These are phyloP conservation scores for Xylariales sp. DNA, from an alignment of 2,329 filamentous ascomycete genomes.

Conservation along the genomic window DNA sequence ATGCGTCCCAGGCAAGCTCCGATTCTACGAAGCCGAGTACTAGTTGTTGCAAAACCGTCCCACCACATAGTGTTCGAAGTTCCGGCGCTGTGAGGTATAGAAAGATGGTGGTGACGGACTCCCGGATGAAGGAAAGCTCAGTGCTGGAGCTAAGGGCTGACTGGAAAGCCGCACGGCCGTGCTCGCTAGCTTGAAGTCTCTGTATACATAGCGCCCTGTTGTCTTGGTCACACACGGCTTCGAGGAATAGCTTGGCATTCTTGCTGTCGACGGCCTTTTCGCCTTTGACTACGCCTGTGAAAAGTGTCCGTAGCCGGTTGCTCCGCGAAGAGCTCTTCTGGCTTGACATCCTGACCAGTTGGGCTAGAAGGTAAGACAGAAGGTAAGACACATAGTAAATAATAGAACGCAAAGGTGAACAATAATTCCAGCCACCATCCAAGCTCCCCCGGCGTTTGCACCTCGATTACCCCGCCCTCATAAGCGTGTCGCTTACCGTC, in stretches of 20 bases:
- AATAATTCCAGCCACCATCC: too few relatives aligned
- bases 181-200: constrained; percentile 27
- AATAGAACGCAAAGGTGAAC: neutral
- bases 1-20: constrained; percentile 24
- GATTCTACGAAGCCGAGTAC: constrained; percentile 23
- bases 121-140: constrained; percentile 39
- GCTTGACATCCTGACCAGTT: constrained; percentile 22
- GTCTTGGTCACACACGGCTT: constrained; percentile 30
- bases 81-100: constrained; percentile 19
- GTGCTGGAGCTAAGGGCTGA: constrained; percentile 21
- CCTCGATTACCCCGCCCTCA: constrained; percentile 12
- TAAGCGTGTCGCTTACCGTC: constrained; percentile 4
- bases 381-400: neutral
- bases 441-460: neutral
- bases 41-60: constrained; percentile 15
- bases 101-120: constrained; percentile 32
- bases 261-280: constrained; percentile 25
- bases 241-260: constrained; percentile 28
- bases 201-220: constrained; percentile 27
- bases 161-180: constrained; percentile 24
- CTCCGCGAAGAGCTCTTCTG: constrained; percentile 20
- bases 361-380: neutral
- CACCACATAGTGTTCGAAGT: constrained; percentile 22
- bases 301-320: constrained; percentile 19
- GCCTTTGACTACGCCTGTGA: constrained; percentile 26